phyloP scores from a whole-genome alignment of 768 basidiomycete genomes.

The Pleurotus ostreatus region DNA sequence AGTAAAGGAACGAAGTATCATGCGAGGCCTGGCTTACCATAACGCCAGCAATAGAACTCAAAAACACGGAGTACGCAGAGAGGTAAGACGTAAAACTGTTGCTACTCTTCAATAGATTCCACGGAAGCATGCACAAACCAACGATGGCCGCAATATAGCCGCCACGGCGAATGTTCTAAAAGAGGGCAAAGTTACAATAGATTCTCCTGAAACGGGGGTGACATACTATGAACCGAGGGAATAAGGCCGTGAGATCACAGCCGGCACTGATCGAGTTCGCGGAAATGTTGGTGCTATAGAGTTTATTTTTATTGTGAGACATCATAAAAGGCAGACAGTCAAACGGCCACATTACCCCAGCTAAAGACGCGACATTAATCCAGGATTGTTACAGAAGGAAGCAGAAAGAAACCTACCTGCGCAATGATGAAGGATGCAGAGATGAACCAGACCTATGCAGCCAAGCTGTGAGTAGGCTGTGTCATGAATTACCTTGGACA shows the following conservation, averaged over 20 bases:
- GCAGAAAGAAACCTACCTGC: conserved; percentile 36
- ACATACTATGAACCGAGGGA: conserved; percentile 70
- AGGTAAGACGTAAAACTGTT: conserved; percentile 80
- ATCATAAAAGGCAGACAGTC: not conserved
- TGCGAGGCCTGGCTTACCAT: conserved; percentile 43
- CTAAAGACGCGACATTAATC: conserved; percentile 3
- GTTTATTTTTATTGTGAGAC: conserved; percentile 6
- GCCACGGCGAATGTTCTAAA: conserved; percentile 76
- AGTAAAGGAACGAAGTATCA: not conserved
- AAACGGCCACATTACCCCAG: conserved; percentile 12
- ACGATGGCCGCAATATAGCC: conserved; percentile 81
- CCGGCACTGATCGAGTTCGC: conserved; percentile 83
- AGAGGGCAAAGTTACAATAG: conserved; percentile 1
- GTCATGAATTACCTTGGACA: not conserved
- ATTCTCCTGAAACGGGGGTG: conserved; percentile 1
- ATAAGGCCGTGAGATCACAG: conserved; percentile 75
- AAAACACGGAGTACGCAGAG: conserved; percentile 77
- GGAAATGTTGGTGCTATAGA: conserved; percentile 66
- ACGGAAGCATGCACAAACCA: conserved; percentile 71
- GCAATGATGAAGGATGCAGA: conserved; percentile 75
- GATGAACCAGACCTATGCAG: conserved; percentile 68
- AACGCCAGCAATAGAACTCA: conserved; percentile 77
- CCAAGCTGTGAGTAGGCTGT: not conserved
- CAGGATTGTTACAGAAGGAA: not conserved
- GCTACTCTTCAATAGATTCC: conserved; percentile 71